Evolutionary conservation across 768 basidiomycete species (phyloP).

Genomic region (Collybia nuda): DNA sequence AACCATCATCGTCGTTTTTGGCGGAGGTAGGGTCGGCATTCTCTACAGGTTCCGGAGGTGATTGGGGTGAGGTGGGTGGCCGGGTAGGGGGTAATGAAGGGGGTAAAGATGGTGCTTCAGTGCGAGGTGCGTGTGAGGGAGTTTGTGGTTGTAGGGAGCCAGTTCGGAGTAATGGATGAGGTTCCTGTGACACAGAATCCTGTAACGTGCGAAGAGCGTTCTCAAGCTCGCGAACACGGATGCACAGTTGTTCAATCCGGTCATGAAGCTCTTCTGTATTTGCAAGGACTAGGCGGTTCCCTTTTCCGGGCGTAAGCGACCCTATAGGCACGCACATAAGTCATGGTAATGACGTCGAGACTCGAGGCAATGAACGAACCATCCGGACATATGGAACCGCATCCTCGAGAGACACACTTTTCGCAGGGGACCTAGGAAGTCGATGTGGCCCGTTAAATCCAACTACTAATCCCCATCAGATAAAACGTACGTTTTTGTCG

Average conservation of each 20-base stretch:
- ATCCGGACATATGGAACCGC: slow-evolving; percentile 75
- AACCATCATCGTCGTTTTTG: slow-evolving; percentile 38
- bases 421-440: slow-evolving; percentile 66
- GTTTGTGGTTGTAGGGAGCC: too few species aligned
- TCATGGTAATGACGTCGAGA: background rate
- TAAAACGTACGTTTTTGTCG: slow-evolving; percentile 52
- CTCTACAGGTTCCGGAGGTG: too few species aligned
- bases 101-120: too few species aligned
- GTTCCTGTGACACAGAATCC: slow-evolving; percentile 42
- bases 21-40: background rate
- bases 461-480: too few species aligned
- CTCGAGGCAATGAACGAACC: slow-evolving; percentile 35
- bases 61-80: too few species aligned
- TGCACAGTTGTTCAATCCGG: slow-evolving; percentile 52
- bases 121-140: too few species aligned
- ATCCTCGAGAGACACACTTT: slow-evolving; percentile 75
- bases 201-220: slow-evolving; percentile 52
- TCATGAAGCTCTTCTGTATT: slow-evolving; percentile 73
- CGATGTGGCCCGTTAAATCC: too few species aligned
- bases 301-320: slow-evolving; percentile 55
- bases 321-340: slow-evolving; percentile 31
- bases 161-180: slow-evolving; percentile 46
- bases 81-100: too few species aligned
- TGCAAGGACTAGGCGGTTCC: slow-evolving; percentile 62
- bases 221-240: slow-evolving; percentile 64